A percentile compares a stretch with the other conserved stretches of the same genome.
Evolutionary conservation across 768 basidiomycete genomes (phyloP).

Genomic region (Mycena vulgaris): DNA sequence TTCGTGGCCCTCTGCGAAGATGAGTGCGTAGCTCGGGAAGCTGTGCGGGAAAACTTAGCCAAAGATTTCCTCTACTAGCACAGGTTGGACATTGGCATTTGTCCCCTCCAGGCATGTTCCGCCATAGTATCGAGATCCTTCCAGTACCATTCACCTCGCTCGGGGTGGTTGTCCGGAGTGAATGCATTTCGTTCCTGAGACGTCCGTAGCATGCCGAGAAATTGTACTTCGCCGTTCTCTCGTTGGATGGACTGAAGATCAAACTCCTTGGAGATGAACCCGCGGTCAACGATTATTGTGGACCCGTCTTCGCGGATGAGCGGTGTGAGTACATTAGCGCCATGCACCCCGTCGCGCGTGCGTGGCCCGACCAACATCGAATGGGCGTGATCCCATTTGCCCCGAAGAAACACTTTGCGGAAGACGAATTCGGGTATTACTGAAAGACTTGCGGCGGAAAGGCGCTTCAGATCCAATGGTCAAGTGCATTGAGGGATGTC

Average conservation of each 20-base stretch:
- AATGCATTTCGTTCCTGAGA: conserved; percentile 83
- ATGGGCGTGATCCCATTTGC: conserved; percentile 84
- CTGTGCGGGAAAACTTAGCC: conserved; percentile 63
- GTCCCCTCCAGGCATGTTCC: conserved; percentile 82
- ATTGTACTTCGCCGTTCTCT: conserved; percentile 73
- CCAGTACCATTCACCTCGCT: conserved; percentile 93
- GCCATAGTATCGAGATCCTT: conserved; percentile 88
- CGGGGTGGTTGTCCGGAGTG: conserved; percentile 90
- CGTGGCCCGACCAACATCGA: conserved; percentile 88
- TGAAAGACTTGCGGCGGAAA: conserved; percentile 62
- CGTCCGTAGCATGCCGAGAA: conserved; percentile 90
- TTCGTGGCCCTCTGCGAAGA: conserved; percentile 81
- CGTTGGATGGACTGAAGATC: conserved; percentile 46
- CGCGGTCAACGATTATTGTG: conserved; percentile 93
- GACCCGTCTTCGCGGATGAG: conserved; percentile 84
- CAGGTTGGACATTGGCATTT: conserved; percentile 82
- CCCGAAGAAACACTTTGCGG: conserved; percentile 85
- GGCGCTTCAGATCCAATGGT: conserved; percentile 30
- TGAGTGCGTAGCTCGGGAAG: not conserved
- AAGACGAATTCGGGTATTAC: conserved; percentile 91
- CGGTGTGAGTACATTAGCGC: conserved; percentile 91
- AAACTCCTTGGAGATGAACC: conserved; percentile 82
- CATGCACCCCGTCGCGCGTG: conserved; percentile 90
- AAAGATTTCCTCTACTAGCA: conserved; percentile 93
- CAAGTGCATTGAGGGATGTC: conserved; percentile 46